These are phyloP conservation scores for Aspergillus carlsbadensis DNA, from an alignment of 495 filamentous ascomycete genomes.

Conservation along the genomic window DNA sequence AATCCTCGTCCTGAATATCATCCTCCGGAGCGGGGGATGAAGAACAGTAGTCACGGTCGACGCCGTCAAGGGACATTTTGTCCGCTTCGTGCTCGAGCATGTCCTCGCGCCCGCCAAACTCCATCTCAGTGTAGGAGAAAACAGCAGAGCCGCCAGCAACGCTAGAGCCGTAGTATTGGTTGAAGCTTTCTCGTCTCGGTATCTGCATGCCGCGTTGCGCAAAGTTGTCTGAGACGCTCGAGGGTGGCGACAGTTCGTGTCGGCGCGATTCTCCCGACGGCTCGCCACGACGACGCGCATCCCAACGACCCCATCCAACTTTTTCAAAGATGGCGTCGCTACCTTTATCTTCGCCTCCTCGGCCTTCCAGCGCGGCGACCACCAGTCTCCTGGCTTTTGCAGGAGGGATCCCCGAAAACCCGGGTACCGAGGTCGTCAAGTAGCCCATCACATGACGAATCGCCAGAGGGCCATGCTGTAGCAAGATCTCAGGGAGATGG, in stretches of 20 bases:
- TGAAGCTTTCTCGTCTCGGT: conserved; percentile 52
- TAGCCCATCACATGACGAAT: conserved; percentile 95
- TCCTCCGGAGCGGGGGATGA: conserved; percentile 73
- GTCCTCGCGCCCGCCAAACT: conserved; percentile 51
- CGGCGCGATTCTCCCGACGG: conserved; percentile 46
- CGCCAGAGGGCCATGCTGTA: conserved; percentile 84
- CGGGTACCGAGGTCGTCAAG: conserved; percentile 87
- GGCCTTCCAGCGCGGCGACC: conserved; percentile 78
- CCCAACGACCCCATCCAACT: conserved; percentile 96
- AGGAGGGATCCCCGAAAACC: conserved; percentile 86
- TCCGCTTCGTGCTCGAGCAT: conserved; percentile 88
- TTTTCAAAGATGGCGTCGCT: conserved; percentile 92
- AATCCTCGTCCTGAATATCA: conserved; percentile 60
- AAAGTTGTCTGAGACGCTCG: conserved; percentile 52
- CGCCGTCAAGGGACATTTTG: conserved; percentile 91
- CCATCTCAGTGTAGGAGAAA: conserved; percentile 67
- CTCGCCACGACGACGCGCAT: conserved; percentile 73
- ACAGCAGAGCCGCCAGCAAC: conserved; percentile 66
- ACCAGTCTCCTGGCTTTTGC: conserved; percentile 89
- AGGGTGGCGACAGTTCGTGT: conserved; percentile 40
- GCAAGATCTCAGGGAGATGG: conserved; percentile 87
- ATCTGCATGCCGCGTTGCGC: conserved; percentile 65
- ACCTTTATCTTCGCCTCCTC: conserved; percentile 61
- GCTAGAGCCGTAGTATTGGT: conserved; percentile 57
- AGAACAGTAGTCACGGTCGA: conserved; percentile 63